phyloP scores from a whole-genome alignment of 2,329 filamentous ascomycete species.

The Aspergillus sp. region DNA sequence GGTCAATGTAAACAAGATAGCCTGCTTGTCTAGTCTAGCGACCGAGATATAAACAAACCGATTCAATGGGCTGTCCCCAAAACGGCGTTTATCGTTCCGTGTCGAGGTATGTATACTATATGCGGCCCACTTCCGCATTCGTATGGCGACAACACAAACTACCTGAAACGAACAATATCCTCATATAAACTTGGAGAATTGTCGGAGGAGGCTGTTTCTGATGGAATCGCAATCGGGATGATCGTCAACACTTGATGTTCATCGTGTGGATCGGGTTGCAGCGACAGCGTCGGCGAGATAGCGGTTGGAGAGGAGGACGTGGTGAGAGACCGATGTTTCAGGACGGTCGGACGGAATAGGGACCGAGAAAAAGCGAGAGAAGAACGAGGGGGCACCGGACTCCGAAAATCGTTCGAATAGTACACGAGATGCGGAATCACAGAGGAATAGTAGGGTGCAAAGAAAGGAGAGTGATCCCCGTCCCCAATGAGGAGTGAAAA shows the following conservation, averaged over 20 bases:
- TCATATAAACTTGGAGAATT: neutral
- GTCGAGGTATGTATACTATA: neutral
- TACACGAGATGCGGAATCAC: neutral
- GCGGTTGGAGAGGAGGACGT: no score
- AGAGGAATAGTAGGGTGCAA: neutral
- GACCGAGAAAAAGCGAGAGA: neutral
- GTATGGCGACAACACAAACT: slow-evolving; percentile 4
- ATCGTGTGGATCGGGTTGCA: neutral
- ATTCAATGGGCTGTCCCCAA: neutral
- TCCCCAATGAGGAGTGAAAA: neutral
- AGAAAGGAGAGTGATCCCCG: neutral
- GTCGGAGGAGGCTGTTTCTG: neutral
- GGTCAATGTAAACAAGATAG: neutral
- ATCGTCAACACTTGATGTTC: neutral
- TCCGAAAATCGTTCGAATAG: neutral
- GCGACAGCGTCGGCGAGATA: neutral
- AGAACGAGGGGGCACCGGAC: neutral
- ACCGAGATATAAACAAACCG: neutral
- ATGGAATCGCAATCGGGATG: neutral
- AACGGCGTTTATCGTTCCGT: neutral
- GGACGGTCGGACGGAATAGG: neutral
- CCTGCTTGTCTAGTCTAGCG: neutral
- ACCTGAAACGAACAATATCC: slow-evolving; percentile 1
- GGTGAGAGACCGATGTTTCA: neutral
- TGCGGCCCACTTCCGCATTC: slow-evolving; percentile 3